These are phyloP conservation scores for Polytolypa hystricis DNA, from an alignment of 2,329 filamentous ascomycete genomes.

Conservation along the genomic window DNA sequence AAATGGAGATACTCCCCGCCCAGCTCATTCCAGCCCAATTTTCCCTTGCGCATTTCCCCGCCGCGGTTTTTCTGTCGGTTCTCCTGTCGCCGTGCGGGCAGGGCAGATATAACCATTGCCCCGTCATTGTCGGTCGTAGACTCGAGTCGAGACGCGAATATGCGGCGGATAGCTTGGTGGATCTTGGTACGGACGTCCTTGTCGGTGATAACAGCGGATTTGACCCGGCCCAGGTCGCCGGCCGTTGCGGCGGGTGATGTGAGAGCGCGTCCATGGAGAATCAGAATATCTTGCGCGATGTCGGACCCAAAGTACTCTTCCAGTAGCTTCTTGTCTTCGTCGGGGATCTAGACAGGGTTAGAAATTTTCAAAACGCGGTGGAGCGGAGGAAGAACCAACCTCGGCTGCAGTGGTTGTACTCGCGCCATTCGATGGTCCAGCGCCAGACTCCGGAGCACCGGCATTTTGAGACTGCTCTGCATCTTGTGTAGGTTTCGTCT, in stretches of 20 bases:
- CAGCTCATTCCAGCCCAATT: slow-evolving; percentile 52
- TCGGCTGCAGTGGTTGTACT: too few species aligned
- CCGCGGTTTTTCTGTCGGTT: slow-evolving; percentile 16
- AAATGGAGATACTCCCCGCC: slow-evolving; percentile 81
- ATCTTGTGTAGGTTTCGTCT: neutral
- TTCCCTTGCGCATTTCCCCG: slow-evolving; percentile 27
- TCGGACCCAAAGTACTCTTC: slow-evolving; percentile 41
- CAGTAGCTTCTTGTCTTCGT: slow-evolving; percentile 36
- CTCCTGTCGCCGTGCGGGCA: slow-evolving; percentile 20
- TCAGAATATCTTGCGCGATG: slow-evolving; percentile 40
- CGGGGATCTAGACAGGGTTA: slow-evolving; percentile 13
- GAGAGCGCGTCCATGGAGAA: slow-evolving; percentile 45
- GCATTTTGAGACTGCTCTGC: too few species aligned
- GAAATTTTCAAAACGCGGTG: too few species aligned
- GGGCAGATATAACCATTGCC: slow-evolving; percentile 41
- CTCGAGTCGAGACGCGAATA: slow-evolving; percentile 69
- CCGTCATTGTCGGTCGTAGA: slow-evolving; percentile 65
- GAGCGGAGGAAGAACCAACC: neutral
- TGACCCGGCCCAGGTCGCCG: slow-evolving; percentile 43
- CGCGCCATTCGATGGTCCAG: neutral
- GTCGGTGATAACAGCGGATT: slow-evolving; percentile 45
- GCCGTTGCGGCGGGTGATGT: slow-evolving; percentile 45
- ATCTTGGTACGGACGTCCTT: slow-evolving; percentile 52
- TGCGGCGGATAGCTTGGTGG: slow-evolving; percentile 58
- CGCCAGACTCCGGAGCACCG: slow-evolving; percentile 3